Conservation (phyloP, 2,329 filamentous ascomycete species). For the Didymellaceae sp. region DNA sequence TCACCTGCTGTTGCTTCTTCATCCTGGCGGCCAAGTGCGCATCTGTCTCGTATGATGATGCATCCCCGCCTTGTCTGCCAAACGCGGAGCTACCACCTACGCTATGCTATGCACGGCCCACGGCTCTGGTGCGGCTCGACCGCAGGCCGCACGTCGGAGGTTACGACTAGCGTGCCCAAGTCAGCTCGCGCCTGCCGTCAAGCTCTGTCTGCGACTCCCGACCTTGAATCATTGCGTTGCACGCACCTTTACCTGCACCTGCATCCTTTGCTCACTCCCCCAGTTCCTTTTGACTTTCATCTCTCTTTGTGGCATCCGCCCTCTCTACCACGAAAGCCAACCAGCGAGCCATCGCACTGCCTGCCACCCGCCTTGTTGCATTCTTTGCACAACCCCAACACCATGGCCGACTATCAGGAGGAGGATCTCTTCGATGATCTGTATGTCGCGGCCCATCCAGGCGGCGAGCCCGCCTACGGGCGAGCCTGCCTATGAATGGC, state of each 20-base stretch:
- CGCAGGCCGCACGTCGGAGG: conserved; percentile 3
- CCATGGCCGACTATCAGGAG: conserved; percentile 71
- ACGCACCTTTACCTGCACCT: too few relatives aligned
- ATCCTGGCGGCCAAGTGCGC: conserved; percentile 31
- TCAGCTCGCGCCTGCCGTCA: too few relatives aligned
- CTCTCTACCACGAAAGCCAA: too few relatives aligned
- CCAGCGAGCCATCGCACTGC: neutral
- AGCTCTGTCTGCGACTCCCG: conserved; percentile 9
- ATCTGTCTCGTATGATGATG: conserved; percentile 45
- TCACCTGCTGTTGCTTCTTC: conserved; percentile 53
- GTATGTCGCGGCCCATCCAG: conserved; percentile 73
- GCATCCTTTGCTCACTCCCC: too few relatives aligned
- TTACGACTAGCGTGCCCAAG: too few relatives aligned
- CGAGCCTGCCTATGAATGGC: too few relatives aligned
- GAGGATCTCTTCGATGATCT: conserved; percentile 96
- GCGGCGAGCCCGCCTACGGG: too few relatives aligned
- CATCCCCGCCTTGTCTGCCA: conserved; percentile 16
- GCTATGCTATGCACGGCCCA: conserved; percentile 6
- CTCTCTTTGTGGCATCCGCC: too few relatives aligned
- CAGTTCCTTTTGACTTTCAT: too few relatives aligned
- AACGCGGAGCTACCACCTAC: conserved; percentile 2
- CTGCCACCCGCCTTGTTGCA: neutral
- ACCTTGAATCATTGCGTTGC: conserved; percentile 1
- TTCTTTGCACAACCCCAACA: neutral
- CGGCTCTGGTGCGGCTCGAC: conserved; percentile 9